Base-by-base conservation (phyloP, 805 yeast genomes). In the Yarrowia sp. region DNA sequence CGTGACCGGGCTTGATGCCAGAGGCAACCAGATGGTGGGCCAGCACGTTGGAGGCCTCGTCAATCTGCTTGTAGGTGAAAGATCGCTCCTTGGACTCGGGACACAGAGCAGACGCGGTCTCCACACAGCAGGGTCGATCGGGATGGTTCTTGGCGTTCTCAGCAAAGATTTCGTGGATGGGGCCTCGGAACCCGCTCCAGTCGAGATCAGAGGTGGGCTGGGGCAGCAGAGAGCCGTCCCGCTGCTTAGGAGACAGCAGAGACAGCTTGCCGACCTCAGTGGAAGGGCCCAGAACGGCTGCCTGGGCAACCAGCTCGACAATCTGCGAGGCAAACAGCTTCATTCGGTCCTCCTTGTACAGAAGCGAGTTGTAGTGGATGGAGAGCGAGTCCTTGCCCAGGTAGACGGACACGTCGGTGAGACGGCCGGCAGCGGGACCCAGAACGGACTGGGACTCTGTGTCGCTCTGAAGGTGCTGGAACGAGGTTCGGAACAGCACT, bases 141-240 rank as follows among this genome's bases (percentile, higher is more conserved):
- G 99, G 99, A 74, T 84, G 86, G 70, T 82, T 82, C 51, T 81
- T 85, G 14, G 99, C 97, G 73, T 95, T 96, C 66, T 82, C 85
- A 76, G 89, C 87, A 77, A 95, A 95, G 48, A 95, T 92, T 72
- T 95, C 99, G 73, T 95, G 99, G 71, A 95, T 96, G 16, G 98
- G 92, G 51, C 99, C 99, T 69, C 96, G 83, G 76, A 85, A 95
- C 30, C 88, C 89, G 44, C 86, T 80, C 98, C 98, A 95, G 76
- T 92, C 96, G 68, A 95, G 81, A 70, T 92, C 88, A 10, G 79
- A 75, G 9, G 91, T 89, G 48, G 99, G 98, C 74, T 92, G 92
- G 7, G 99, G 99, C 65, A 96, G 79, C 1, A 80, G 76, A 0
- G 75, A 68, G 43, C 59, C 59, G 49, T 71, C 72, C 8, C 35